Conservation (phyloP, 495 filamentous ascomycete genomes). For the Xylaria telfairii region DNA sequence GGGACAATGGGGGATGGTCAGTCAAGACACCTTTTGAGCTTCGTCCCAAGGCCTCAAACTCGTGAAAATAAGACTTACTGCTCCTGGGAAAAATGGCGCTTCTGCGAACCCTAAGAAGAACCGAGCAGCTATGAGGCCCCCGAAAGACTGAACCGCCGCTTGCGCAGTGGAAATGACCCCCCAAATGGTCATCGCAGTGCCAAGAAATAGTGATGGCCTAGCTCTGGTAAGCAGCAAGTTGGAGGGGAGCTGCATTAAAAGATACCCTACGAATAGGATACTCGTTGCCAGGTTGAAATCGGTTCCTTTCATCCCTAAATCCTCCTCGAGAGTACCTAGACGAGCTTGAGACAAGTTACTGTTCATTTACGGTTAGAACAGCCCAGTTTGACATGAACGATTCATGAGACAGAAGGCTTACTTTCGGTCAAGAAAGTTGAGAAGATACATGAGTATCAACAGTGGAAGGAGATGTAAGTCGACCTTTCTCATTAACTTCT, state of each 20-base stretch:
- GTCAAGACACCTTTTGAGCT: background rate
- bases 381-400: background rate
- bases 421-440: slow-evolving; percentile 54
- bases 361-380: slow-evolving; percentile 5
- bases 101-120: slow-evolving; percentile 71
- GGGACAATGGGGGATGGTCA: background rate
- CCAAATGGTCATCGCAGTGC: slow-evolving; percentile 64
- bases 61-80: slow-evolving; percentile 31
- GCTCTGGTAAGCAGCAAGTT: slow-evolving; percentile 59
- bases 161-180: slow-evolving; percentile 64
- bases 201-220: slow-evolving; percentile 49
- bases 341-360: slow-evolving; percentile 52
- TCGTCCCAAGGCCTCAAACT: background rate
- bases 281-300: slow-evolving; percentile 62
- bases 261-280: slow-evolving; percentile 64
- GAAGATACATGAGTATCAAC: slow-evolving; percentile 50
- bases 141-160: slow-evolving; percentile 59
- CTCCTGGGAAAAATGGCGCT: slow-evolving; percentile 59
- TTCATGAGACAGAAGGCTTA: slow-evolving; percentile 25
- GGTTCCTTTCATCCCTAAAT: slow-evolving; percentile 52
- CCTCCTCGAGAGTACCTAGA: slow-evolving; percentile 52
- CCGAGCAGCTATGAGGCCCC: slow-evolving; percentile 61
- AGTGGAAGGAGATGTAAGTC: slow-evolving; percentile 50
- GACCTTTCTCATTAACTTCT: slow-evolving; percentile 45
- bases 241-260: slow-evolving; percentile 62